These are phyloP conservation scores for Suhomyces xylopsoci DNA, from an alignment of 805 yeast species.

Conservation along the genomic window DNA sequence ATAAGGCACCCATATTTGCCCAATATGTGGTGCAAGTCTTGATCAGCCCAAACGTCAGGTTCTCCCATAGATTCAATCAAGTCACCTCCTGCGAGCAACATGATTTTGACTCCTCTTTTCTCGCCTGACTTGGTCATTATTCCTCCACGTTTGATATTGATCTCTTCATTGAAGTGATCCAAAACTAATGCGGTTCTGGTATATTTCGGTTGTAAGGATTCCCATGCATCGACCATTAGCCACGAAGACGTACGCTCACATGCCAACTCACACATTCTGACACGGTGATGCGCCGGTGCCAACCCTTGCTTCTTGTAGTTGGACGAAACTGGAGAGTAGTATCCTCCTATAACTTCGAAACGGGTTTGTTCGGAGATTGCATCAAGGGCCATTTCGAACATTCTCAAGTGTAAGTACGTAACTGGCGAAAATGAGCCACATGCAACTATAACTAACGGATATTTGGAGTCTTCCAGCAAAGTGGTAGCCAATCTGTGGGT, in stretches of 20 bases:
- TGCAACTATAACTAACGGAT: constrained; percentile 91
- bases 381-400: constrained; percentile 99
- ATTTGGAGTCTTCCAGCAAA: constrained; percentile 69
- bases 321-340: constrained; percentile 90
- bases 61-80: constrained; percentile 99
- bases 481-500: constrained; percentile 75
- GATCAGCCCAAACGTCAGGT: constrained; percentile 98
- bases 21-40: constrained; percentile 88
- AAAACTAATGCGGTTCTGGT: constrained; percentile 93
- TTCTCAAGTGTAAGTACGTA: constrained; percentile 88
- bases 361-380: constrained; percentile 86
- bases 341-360: constrained; percentile 95
- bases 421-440: constrained; percentile 97
- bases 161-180: constrained; percentile 95
- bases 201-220: constrained; percentile 83
- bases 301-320: constrained; percentile 91
- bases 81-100: constrained; percentile 97
- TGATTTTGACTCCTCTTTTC: constrained; percentile 82
- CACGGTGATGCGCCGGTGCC: constrained; percentile 86
- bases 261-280: constrained; percentile 96
- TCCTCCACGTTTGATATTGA: constrained; percentile 88
- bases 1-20: constrained; percentile 96
- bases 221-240: constrained; percentile 99
- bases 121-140: constrained; percentile 57
- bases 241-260: constrained; percentile 95